Base-by-base conservation (phyloP, 2,329 filamentous ascomycete species). In the Plenodomus tracheiphilus region DNA sequence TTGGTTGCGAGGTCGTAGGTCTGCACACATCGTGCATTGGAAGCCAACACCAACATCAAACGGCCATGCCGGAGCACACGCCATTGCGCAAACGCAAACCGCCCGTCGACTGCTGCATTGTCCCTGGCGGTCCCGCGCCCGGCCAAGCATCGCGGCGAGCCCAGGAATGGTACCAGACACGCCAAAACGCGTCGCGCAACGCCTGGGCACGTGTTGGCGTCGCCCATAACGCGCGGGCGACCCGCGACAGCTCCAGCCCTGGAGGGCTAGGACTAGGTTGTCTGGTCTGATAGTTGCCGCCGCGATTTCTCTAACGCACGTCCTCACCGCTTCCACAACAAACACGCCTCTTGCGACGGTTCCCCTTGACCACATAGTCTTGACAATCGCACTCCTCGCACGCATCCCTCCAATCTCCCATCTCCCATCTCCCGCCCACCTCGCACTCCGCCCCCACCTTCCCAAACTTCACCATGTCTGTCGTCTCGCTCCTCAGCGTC, bases 401-500 rank as follows among this genome's bases (percentile, higher is more conserved):
- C 16, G 16, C 22, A 19, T 15, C 35, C 13, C n/a, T 21, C 20
- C 21, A 40, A 47, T 36, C 18, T 37, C 42, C 21, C n/a, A 42
- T 39, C 30, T 22, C 47, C 39, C 28, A 19, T 37, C 11, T 17
- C 30, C 22, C 2, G 35, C 21, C 37, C 18, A 28, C 28, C 34
- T 16, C 35, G 11, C 25, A 41, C 35, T 18, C 35, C 16, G 18
- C 18, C 36, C 30, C 28, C 40, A 47, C 39, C 35, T 43, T 19
- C 19, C 37, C 2, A 39, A 28, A 11, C 28, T 22, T 48, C 77
- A 82, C 71, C 60, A 97, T 97, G 94, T 97, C 94, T 71, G 89
- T 97, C 70, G 92, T 99, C 58, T 96, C 92, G 62, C 86, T 99
- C 51, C 85, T 99, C 61, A 93, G 93, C 70, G 94, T 99, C 68